Base-by-base conservation (phyloP, 2,329 filamentous ascomycete genomes). In the Penicillium glabrum region DNA sequence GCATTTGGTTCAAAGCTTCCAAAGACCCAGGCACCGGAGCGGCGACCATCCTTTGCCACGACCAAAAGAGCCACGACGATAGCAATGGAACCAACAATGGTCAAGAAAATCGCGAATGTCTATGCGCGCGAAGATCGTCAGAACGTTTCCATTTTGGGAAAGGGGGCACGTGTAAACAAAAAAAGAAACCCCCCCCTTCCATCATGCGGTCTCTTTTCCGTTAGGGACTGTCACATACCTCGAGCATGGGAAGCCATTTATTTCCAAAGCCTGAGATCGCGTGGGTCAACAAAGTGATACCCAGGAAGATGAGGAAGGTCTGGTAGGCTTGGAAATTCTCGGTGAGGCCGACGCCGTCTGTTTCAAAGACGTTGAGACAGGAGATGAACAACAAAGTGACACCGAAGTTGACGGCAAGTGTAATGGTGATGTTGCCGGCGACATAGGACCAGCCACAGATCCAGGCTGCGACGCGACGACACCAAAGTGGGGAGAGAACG, bases 381-480 rank as follows among this genome's bases (percentile, higher is more conserved):
- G 76, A 79, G 59, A 81, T 71, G 54, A 83, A 68, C 68, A 83
- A 81, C 33, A 81, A 71, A 3, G 80, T 75, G 29, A 80, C 82
- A 71, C 88, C 89, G 65, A 92, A 89, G 69, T 89, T 89, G 1
- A 88, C 87, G 16, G 89, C 86, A 0, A 89, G 77, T 0, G 86
- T 88, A 48, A 88, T 92, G 60, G 88, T 90, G 71, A 91, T 88
- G 76, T 91, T 91, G 60, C 89, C 89, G 54, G 91, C 86, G 26
- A 90, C 82, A 69, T 89, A 91, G 21, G 87, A 72, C 86, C 87
- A 89, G 5, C 87, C 87, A 5, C 86, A 87, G 27, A 88, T 82
- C 82, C 85, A 89, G 10, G 81, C 84, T 9, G 86, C 82, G 43
- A 89, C 79, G 2, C 86, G 85, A 10, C 86, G 85, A 73, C 83